Percentiles rank a stretch among this genome's conserved stretches.
Evolutionary conservation across 768 basidiomycete species (phyloP).

Genomic region (Xerocomus brunneocitrinus): DNA sequence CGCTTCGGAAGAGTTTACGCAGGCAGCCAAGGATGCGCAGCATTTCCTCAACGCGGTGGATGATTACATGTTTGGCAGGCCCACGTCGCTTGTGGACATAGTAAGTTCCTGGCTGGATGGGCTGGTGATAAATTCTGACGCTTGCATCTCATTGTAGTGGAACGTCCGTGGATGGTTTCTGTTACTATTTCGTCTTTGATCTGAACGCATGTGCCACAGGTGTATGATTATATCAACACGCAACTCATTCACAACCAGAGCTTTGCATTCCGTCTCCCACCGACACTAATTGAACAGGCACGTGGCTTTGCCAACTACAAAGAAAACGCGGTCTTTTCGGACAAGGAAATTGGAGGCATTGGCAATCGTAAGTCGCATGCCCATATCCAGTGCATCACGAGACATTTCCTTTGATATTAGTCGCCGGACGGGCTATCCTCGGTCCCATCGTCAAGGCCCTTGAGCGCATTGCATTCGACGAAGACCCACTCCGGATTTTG

Average conservation of each 20-base stretch:
- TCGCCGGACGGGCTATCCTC: slow-evolving; percentile 76
- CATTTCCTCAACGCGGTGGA: slow-evolving; percentile 60
- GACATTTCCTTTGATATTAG: slow-evolving; percentile 33
- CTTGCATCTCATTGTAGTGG: slow-evolving; percentile 45
- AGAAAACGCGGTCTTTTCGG: slow-evolving; percentile 71
- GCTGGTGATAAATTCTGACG: slow-evolving; percentile 9
- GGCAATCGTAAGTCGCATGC: slow-evolving; percentile 59
- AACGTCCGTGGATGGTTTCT: slow-evolving; percentile 48
- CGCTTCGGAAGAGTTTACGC: slow-evolving; percentile 59
- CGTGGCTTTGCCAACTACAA: slow-evolving; percentile 72
- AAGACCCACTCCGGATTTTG: slow-evolving; percentile 72
- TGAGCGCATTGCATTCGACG: slow-evolving; percentile 72
- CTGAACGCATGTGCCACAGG: slow-evolving; percentile 32
- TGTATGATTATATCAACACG: slow-evolving; percentile 77
- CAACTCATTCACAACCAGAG: slow-evolving; percentile 77
- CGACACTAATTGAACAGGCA: slow-evolving; percentile 67
- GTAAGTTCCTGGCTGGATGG: slow-evolving; percentile 35
- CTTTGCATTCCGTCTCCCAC: slow-evolving; percentile 72
- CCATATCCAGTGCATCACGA: not conserved
- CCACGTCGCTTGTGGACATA: slow-evolving; percentile 57
- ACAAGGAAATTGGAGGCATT: slow-evolving; percentile 54
- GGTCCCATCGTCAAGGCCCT: slow-evolving; percentile 67
- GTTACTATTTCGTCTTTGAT: slow-evolving; percentile 9
- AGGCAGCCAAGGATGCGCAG: slow-evolving; percentile 48
- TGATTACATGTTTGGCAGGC: slow-evolving; percentile 68